Percentiles rank a stretch among this genome's conserved stretches.
Evolutionary conservation across 2,329 filamentous ascomycete species (phyloP).

Genomic region (Fusarium haematococcum): DNA sequence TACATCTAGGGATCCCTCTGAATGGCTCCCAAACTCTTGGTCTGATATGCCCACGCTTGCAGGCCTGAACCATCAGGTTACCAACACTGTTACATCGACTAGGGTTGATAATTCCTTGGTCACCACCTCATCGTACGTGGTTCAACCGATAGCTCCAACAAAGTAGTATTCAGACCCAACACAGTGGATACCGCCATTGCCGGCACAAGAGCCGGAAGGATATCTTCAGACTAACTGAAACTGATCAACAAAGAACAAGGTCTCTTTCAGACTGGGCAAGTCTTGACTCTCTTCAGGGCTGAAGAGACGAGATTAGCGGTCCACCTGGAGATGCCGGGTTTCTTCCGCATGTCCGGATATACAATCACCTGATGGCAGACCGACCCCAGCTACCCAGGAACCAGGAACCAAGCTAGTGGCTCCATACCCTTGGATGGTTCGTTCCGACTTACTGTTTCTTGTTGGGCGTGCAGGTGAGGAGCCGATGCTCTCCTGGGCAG

Average conservation of each 20-base stretch:
- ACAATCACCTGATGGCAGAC: not conserved
- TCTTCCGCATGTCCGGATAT: not conserved
- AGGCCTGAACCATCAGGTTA: not conserved
- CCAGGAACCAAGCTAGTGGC: not conserved
- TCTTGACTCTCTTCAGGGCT: not conserved
- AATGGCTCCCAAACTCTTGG: not conserved
- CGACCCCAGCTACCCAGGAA: not conserved
- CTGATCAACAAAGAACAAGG: not conserved
- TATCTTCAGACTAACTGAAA: not conserved
- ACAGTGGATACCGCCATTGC: not conserved
- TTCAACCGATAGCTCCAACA: not conserved
- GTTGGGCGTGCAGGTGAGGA: not conserved
- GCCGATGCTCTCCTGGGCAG: not conserved
- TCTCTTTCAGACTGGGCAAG: not conserved
- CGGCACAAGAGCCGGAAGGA: not conserved
- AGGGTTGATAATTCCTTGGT: not conserved
- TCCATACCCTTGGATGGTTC: not conserved
- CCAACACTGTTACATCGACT: not conserved
- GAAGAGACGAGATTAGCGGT: not conserved
- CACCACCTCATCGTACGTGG: not conserved
- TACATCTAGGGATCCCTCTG: not conserved
- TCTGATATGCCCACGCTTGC: not conserved
- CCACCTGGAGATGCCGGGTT: not conserved
- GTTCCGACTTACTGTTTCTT: not conserved
- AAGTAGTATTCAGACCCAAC: not conserved